Evolutionary conservation across 139 green algal species (phyloP), one percentile per base, ranked within the genome.

Genomic region (Haematococcus sp.): DNA sequence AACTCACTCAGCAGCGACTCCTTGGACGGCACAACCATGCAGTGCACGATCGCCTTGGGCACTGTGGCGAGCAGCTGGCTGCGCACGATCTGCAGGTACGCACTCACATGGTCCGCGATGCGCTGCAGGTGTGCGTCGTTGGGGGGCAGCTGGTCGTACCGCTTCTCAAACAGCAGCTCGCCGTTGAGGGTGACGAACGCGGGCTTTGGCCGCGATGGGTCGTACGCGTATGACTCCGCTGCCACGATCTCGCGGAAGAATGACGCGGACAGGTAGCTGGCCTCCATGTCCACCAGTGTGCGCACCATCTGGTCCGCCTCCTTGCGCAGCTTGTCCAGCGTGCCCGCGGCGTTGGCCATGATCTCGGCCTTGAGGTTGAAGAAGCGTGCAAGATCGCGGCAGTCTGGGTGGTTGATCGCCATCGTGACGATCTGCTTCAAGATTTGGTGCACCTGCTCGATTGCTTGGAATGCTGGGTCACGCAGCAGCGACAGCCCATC

Each of bases 251-350:
- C 88, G 22, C 84, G 80, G 88, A 97, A 97, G 78, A 96, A 93
- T 64, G 94, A 91, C 17, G 92, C 92, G 0, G 91, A 96, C 35
- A 97, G 89, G 85, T 96, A 97, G 56, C 84, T 90, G 34, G 88
- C 87, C 87, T 97, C 93, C 93, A 97, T 97, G 78, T 97, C 92
- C 61, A 97, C 93, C 83, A 97, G 77, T 1, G 84, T 91, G 61
- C 83, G 76, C n/a, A 90, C 86, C 70, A 87, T 90, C 25, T 31
- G 35, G 64, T 87, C 81, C 1, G 77, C 66, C 0, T 85, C 82
- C 65, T 87, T 84, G 31, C 81, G 81, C 28, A 90, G 71, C 63
- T 76, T 75, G 70, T 86, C 81, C 3, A 97, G 84, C 13, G 83
- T 82, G 40, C 66, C 65, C n/a, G 89, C 84, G 11, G 89, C 88